phyloP scores from a whole-genome alignment of 306 rosid genomes.

The Glycine tomentella region DNA sequence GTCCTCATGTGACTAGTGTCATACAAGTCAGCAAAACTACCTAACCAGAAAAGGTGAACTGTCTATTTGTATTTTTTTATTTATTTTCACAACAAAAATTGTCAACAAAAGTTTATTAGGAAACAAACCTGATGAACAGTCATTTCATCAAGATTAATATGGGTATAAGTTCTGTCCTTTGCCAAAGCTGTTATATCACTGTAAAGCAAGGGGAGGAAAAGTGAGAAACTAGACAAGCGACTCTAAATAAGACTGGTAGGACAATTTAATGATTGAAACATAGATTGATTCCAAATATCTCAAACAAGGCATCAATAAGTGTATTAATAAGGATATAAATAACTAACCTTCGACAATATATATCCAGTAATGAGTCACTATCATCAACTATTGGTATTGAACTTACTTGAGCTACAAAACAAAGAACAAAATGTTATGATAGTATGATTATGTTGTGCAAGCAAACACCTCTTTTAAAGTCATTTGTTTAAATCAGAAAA shows the following conservation, averaged over 20 bases:
- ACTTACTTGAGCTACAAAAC: constrained; percentile 90
- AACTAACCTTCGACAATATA: constrained; percentile 98
- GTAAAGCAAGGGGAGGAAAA: constrained; percentile 40
- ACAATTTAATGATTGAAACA: constrained; percentile 6
- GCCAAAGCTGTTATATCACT: constrained; percentile 99
- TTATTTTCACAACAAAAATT: too few relatives aligned
- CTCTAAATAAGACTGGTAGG: constrained; percentile 31
- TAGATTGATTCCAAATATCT: background rate
- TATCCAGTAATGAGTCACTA: constrained; percentile 85
- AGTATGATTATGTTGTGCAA: constrained; percentile 32
- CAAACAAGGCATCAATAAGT: constrained; percentile 33
- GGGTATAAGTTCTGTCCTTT: constrained; percentile 92
- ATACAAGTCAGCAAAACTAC: constrained; percentile 36
- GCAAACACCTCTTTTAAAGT: constrained; percentile 30
- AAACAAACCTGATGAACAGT: constrained; percentile 80
- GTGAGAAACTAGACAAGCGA: constrained; percentile 38
- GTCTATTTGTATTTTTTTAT: too few relatives aligned
- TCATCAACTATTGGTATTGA: constrained; percentile 97
- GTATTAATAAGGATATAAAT: constrained; percentile 28
- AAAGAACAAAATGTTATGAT: constrained; percentile 27
- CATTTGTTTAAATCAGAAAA: constrained; percentile 25
- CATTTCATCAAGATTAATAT: constrained; percentile 90
- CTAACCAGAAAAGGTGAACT: constrained; percentile 25
- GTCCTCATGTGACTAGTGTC: background rate
- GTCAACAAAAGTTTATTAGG: constrained; percentile 14